Base-by-base conservation (phyloP, 805 yeast genomes). In the Ascoidea asiatica region DNA sequence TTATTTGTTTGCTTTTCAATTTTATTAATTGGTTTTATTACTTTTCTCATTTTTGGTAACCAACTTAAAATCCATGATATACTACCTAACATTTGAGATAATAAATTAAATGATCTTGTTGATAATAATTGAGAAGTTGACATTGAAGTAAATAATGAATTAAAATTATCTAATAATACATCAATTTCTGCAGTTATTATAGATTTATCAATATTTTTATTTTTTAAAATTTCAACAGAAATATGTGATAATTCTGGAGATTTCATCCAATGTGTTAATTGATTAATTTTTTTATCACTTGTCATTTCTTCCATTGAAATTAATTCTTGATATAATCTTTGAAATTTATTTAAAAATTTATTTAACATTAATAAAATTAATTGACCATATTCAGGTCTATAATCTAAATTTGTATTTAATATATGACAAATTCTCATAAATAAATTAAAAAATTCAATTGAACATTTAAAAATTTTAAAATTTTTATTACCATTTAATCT, bases 401-500 rank as follows among this genome's bases (percentile, higher is more conserved):
- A 80, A 39, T 70, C 63, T 29, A 73, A 60, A 4, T 84, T 76
- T 2, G 86, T 78, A 55, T 78, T 80, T 44, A 81, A 63, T 4
- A 75, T 57, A 38, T 65, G 64, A 50, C 82, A 74, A 5, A 72
- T 57, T 48, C 67, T 64, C 21, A 63, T 59, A 44, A 78, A 65
- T 43, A 79, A 63, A 11, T 60, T 59, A 40, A 71, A 65, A 50
- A 77, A 73, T 18, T 68, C 66, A 33, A 61, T 50, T 0, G 77
- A 75, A 44, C 72, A 68, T 45, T 63, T 61, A 46, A 61, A 67
- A 8, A 68, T 59, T 19, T 50, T 53, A 19, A 47, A 35, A 18
- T 43, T 47, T 18, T 48, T 46, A 22, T 46, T 48, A 6, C 43
- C 39, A 35, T 21, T 17, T 18, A 40, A 22, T 40, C 21, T 29